Evolutionary conservation across 306 rosid species (phyloP).

Genomic region (Vachellia collinsii): DNA sequence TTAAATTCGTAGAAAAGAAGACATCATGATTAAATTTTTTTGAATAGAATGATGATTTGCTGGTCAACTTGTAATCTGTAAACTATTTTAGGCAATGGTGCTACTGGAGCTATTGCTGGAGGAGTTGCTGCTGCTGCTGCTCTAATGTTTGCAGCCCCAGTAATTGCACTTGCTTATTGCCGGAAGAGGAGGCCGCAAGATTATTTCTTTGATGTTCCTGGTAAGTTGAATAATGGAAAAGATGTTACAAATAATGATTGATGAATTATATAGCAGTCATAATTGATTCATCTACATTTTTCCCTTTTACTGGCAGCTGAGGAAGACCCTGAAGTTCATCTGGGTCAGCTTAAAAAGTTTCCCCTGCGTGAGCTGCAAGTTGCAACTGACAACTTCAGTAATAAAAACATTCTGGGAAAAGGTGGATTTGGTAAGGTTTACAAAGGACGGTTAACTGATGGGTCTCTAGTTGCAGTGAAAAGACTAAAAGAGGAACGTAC

Average conservation of each 20-base stretch:
- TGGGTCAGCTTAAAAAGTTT: conserved; percentile 35
- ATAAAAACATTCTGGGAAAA: conserved; percentile 19
- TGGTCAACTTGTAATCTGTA: not conserved
- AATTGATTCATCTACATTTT: conserved; percentile 18
- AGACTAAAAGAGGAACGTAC: conserved; percentile 35
- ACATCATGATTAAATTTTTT: too few species aligned
- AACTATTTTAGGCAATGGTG: conserved; percentile 45
- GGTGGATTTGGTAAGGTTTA: conserved; percentile 35
- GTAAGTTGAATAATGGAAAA: conserved; percentile 44
- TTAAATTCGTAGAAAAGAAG: not conserved
- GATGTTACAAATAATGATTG: not conserved
- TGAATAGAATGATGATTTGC: conserved; percentile 5
- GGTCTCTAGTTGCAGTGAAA: conserved; percentile 34
- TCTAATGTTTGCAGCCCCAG: conserved; percentile 67
- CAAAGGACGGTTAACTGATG: conserved; percentile 35
- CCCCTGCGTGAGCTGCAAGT: conserved; percentile 30
- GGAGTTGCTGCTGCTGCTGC: conserved; percentile 81
- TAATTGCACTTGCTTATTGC: conserved; percentile 68
- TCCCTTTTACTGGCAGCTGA: conserved; percentile 19
- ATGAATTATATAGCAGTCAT: conserved; percentile 3
- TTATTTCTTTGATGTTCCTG: conserved; percentile 72
- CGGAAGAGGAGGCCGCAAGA: conserved; percentile 57
- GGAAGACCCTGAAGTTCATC: conserved; percentile 32
- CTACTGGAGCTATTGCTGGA: conserved; percentile 75
- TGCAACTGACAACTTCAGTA: conserved; percentile 23